A percentile compares a stretch with the other conserved stretches of the same genome.
Conservation (phyloP, 345 rosid species). For the Eucalyptus pauciflora region DNA sequence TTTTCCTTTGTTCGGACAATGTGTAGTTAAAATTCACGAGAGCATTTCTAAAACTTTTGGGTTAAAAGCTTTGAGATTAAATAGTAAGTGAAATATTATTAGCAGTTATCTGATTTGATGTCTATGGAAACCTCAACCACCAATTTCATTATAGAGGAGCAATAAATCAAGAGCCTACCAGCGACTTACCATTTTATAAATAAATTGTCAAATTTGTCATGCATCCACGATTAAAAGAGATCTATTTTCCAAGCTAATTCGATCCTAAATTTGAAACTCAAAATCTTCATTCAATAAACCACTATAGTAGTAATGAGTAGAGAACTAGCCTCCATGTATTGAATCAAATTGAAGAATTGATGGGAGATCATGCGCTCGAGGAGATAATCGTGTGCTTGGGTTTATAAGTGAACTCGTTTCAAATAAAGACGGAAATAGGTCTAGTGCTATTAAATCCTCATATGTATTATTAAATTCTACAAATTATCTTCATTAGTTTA, state of each 20-base stretch:
- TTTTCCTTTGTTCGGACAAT: too few relatives aligned
- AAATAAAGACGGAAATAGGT: not conserved
- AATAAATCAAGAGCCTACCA: not conserved
- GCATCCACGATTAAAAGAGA: not conserved
- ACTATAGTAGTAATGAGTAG: not conserved
- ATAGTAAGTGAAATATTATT: too few relatives aligned
- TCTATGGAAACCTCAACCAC: not conserved
- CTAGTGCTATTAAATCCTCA: not conserved
- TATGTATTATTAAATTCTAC: not conserved
- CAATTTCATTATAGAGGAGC: not conserved
- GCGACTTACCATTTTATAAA: not conserved
- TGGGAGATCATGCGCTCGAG: accelerated
- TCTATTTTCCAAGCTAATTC: not conserved
- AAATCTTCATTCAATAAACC: too few relatives aligned
- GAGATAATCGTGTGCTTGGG: not conserved
- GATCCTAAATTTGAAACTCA: too few relatives aligned
- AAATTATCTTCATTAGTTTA: not conserved
- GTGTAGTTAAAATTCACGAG: not conserved
- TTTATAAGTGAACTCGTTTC: not conserved
- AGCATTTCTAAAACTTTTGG: not conserved
- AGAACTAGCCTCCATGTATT: not conserved
- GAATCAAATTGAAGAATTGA: not conserved
- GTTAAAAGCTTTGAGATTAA: not conserved
- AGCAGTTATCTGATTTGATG: not conserved
- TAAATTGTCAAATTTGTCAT: not conserved